Evolutionary conservation across 1,139 yeast species (phyloP).

Genomic region (Debaryomyces fabryi): DNA sequence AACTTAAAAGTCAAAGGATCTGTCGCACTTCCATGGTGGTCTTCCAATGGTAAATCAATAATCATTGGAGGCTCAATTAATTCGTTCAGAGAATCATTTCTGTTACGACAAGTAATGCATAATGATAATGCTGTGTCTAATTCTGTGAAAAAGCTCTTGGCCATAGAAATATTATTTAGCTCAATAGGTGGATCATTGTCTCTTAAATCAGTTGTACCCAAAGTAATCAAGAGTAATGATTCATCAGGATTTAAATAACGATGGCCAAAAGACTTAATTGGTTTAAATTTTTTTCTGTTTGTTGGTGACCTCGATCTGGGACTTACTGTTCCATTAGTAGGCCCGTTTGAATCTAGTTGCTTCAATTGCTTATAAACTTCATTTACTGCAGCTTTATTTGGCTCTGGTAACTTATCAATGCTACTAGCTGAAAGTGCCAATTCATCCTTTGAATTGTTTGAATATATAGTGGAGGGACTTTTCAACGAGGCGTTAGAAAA

Average conservation of each 20-base stretch:
- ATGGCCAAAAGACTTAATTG: constrained; percentile 87
- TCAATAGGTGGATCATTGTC: constrained; percentile 63
- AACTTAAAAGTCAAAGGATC: constrained; percentile 84
- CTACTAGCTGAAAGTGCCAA: constrained; percentile 25
- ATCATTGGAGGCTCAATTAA: constrained; percentile 65
- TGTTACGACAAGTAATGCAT: constrained; percentile 60
- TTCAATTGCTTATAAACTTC: constrained; percentile 47
- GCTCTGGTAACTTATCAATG: constrained; percentile 47
- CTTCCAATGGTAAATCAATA: constrained; percentile 83
- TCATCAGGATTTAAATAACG: constrained; percentile 67
- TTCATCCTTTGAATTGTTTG: constrained; percentile 14
- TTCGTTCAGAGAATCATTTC: constrained; percentile 34
- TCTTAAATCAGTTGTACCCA: constrained; percentile 85
- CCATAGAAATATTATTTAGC: constrained; percentile 70
- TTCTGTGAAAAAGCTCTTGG: constrained; percentile 78
- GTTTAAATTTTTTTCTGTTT: constrained; percentile 35
- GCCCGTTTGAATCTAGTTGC: constrained; percentile 20
- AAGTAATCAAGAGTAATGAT: constrained; percentile 70
- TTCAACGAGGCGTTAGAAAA: constrained; percentile 24
- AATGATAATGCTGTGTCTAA: constrained; percentile 87
- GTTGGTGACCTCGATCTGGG: constrained; percentile 34
- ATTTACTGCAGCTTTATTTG: constrained; percentile 35
- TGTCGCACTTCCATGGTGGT: constrained; percentile 71
- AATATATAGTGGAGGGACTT: constrained; percentile 14
- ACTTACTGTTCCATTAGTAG: constrained; percentile 4